Evolutionary conservation across 768 basidiomycete genomes (phyloP).

Genomic region (Coprinellus micaceus): DNA sequence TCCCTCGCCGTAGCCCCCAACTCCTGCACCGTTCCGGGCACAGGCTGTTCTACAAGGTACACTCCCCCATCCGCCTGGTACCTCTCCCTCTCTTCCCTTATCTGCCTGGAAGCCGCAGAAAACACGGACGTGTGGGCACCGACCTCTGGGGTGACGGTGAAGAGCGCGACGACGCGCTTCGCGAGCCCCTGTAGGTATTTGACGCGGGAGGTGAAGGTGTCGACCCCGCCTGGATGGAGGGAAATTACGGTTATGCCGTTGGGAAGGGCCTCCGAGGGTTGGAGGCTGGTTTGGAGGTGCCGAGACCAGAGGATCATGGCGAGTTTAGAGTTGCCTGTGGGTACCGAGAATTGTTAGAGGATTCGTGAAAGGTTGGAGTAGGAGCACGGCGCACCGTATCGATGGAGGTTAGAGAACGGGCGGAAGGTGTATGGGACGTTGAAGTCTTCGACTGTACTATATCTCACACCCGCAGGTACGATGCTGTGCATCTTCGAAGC

Average conservation of each 20-base stretch:
- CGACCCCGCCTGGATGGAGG: conserved; percentile 33
- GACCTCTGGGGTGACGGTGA: conserved; percentile 16
- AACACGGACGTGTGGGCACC: conserved; percentile 37
- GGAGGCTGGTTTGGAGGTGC: conserved; percentile 42
- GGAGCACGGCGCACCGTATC: conserved; percentile 30
- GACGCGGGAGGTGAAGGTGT: conserved; percentile 26
- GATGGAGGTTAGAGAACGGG: conserved; percentile 15
- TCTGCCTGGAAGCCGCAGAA: conserved; percentile 35
- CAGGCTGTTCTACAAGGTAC: conserved; percentile 32
- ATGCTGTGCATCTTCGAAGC: conserved; percentile 25
- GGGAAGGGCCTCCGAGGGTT: not conserved
- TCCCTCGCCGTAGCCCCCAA: conserved; percentile 26
- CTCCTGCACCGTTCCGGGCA: conserved; percentile 21
- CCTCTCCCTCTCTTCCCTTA: conserved; percentile 22
- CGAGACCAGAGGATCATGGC: conserved; percentile 47
- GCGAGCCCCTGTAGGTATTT: conserved; percentile 11
- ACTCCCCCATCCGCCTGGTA: conserved; percentile 32
- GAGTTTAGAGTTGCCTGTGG: conserved; percentile 49
- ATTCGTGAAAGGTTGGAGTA: not conserved
- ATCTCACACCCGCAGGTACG: conserved; percentile 18
- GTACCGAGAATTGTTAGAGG: no score
- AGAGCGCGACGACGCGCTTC: conserved; percentile 5
- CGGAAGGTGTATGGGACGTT: conserved; percentile 31
- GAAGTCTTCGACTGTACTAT: conserved; percentile 30
- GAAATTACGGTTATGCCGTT: not conserved